phyloP scores from a whole-genome alignment of 306 rosid species.

The Hippophae gyantsensis region DNA sequence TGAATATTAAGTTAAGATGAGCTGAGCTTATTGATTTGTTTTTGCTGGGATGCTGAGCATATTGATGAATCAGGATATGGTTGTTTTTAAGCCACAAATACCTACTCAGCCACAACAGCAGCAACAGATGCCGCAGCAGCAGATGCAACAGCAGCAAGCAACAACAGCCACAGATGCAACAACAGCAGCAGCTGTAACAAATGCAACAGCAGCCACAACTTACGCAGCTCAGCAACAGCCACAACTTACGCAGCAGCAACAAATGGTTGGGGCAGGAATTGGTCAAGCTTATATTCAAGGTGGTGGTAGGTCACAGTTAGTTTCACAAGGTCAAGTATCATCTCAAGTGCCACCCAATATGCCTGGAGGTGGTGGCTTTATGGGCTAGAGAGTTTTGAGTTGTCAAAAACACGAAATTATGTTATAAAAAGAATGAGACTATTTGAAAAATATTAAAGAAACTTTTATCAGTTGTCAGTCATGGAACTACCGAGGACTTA shows the following conservation, averaged over 20 bases:
- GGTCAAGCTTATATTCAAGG: conserved; percentile 78
- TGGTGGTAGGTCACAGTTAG: conserved; percentile 64
- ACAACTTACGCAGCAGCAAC: conserved; percentile 57
- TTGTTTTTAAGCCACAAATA: conserved; percentile 83
- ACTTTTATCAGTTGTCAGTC: too few relatives aligned
- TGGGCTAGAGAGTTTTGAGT: conserved; percentile 29
- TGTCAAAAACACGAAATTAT: not conserved
- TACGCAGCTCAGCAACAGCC: conserved; percentile 60
- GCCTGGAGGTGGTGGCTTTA: conserved; percentile 71
- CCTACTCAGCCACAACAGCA: conserved; percentile 65
- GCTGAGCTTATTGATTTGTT: too few relatives aligned
- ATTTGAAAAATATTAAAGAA: too few relatives aligned
- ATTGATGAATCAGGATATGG: conserved; percentile 73
- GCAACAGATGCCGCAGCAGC: conserved; percentile 9
- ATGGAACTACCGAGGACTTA: too few relatives aligned
- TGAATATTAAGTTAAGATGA: too few relatives aligned
- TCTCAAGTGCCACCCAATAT: conserved; percentile 64
- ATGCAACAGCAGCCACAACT: conserved; percentile 50
- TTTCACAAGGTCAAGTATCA: conserved; percentile 70
- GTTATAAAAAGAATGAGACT: not conserved
- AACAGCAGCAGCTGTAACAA: conserved; percentile 29
- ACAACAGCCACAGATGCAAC: conserved; percentile 27
- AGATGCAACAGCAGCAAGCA: conserved; percentile 12
- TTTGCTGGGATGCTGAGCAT: conserved; percentile 4
- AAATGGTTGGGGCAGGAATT: conserved; percentile 74